Percentiles rank a stretch among this genome's conserved stretches.
Conservation (phyloP, 148 eudicot species). For the Polygonum aviculare region DNA sequence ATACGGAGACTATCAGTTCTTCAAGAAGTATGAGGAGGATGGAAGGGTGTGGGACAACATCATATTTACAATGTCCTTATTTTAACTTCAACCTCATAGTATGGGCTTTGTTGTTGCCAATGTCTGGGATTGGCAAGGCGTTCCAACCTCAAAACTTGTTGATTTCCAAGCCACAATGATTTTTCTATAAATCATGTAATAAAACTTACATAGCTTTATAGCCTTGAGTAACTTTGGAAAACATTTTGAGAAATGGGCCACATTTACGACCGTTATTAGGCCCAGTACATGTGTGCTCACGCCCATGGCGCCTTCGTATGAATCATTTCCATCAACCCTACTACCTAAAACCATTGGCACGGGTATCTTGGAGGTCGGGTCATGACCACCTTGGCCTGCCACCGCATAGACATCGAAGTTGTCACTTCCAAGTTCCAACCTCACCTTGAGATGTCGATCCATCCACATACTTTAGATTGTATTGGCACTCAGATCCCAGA, state of each 20-base stretch:
- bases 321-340: background rate
- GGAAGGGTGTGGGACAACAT: no score
- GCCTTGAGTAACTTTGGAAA: background rate
- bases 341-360: background rate
- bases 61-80: no score
- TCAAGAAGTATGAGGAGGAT: background rate
- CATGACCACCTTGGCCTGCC: background rate
- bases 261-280: background rate
- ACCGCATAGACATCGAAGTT: no score
- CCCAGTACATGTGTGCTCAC: background rate
- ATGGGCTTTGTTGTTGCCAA: no score
- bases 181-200: no score
- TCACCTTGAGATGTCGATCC: background rate
- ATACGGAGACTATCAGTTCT: no score
- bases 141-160: no score
- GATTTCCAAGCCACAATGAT: no score
- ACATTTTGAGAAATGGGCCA: background rate
- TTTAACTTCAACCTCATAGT: no score
- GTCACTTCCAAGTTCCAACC: background rate
- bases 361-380: background rate
- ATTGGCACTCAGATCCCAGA: no score
- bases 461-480: background rate
- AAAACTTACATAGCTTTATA: no score
- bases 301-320: background rate
- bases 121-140: no score